Conservation (phyloP, 2,329 filamentous ascomycete genomes). For the Penicillium hesseltinei region DNA sequence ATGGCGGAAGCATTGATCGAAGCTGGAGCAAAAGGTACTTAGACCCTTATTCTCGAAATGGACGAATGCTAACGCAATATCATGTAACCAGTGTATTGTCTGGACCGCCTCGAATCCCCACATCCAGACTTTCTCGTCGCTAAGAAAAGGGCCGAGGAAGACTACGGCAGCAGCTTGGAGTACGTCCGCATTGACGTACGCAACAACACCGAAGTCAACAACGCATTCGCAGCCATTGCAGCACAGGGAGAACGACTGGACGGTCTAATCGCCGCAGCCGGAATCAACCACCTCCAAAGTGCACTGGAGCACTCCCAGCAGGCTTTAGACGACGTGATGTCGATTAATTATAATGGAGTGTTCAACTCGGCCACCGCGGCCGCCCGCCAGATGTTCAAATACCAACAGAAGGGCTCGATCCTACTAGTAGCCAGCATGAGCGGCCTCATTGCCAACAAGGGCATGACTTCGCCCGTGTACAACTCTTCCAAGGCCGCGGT, state of each 20-base stretch:
- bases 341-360: constrained; percentile 52
- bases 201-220: constrained; percentile 37
- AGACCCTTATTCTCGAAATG: neutral
- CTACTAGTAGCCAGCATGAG: constrained; percentile 54
- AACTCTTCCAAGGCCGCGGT: constrained; percentile 57
- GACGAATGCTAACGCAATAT: neutral
- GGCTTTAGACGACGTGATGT: constrained; percentile 45
- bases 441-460: constrained; percentile 51
- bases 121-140: constrained; percentile 44
- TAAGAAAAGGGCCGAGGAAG: constrained; percentile 34
- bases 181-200: constrained; percentile 51
- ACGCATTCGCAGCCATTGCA: constrained; percentile 37
- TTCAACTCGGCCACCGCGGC: constrained; percentile 50
- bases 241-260: constrained; percentile 38
- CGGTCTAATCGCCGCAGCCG: constrained; percentile 45
- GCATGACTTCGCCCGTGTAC: constrained; percentile 46
- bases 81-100: constrained; percentile 42
- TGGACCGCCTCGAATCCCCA: constrained; percentile 48
- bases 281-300: constrained; percentile 43
- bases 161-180: constrained; percentile 43
- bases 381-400: constrained; percentile 50
- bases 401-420: constrained; percentile 51
- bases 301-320: constrained; percentile 44
- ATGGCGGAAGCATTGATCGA: constrained; percentile 50
- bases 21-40: constrained; percentile 47